Evolutionary conservation across 2,329 filamentous ascomycete species (phyloP), one percentile per base, ranked within the genome.

Genomic region (Fusarium anthophilum): DNA sequence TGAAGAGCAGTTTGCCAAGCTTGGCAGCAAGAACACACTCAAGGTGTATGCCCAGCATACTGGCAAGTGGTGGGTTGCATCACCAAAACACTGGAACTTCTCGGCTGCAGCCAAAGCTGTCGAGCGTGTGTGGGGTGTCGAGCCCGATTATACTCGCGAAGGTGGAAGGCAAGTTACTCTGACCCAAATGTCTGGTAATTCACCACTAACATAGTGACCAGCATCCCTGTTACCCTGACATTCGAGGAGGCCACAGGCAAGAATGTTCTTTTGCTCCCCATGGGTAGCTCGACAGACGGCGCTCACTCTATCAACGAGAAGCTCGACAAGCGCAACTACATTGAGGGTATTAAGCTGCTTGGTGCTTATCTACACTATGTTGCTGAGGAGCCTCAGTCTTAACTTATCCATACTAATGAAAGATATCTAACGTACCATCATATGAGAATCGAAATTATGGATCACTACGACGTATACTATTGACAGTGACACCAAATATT

Each of bases 221-320:
- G 94, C 84, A 99, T 99, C 78, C 96, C 96, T 8, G 94, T 99
- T 59, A 99, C 96, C 13, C 86, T 99, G 79, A 98, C 95, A 4
- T 99, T 99, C 82, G 96, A 99, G 87, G 92, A 98, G 86, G 95
- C 96, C 24, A 98, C 96, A 12, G 95, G 95, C 80, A 99, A 99
- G 92, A 99, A 98, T 80, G 96, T 98, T 47, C 86, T 99, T 65
- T 87, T 99, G 75, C 85, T 99, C 76, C 96, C 96, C 38, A 98
- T 99, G 96, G 96, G 96, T 51, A 97, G 94, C 87, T 97, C 94
- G 48, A 99, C 96, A 3, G 96, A 98, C 82, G 95, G 94, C 47
- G 96, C 96, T 13, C 96, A 99, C 86, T 98, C 94, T 39, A 97
- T 98, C 84, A 99, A 99, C 83, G 96, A 98, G 90, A 98, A 98